Base-by-base conservation (phyloP, 2,329 filamentous ascomycete genomes). In the Lachnellula occidentalis region DNA sequence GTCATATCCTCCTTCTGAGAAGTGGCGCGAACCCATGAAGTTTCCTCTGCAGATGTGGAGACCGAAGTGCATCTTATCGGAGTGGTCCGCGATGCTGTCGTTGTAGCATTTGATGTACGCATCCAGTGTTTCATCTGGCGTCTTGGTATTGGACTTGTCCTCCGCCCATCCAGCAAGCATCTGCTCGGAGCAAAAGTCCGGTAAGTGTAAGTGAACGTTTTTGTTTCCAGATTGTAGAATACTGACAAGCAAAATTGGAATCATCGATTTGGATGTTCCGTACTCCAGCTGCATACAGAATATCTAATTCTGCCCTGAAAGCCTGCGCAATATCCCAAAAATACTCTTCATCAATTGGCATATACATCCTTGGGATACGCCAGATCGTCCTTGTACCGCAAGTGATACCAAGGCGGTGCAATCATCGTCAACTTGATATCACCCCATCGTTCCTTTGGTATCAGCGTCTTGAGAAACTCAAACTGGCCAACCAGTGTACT, bases 21-120 rank as follows among this genome's bases (percentile, higher is more conserved):
- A 87, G 71, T 86, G 82, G 39, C 83, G 78, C 19, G 81, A 82
- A 53, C 81, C 80, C 62, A 85, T 82, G 70, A 87, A 87, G 74
- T 87, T 87, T 50, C 61, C 79, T 34, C 79, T 79, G 78, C 88
- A 92, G 50, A 92, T 76, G 68, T 92, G 88, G 19, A 92, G 84
- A 48, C 88, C 88, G 7, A 88, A 79, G 70, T 90, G 87, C 76
- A 92, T 81, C 67, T 91, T 87, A 1, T 76, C 69, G 0, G 86
- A 85, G 1, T 82, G 74, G 64, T 81, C 79, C 65, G 76, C 74
- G 66, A 89, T 78, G 66, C 78, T 82, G 69, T 87, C 84, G 69
- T 91, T 91, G 76, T 92, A 91, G 61, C 88, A 82, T 59, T 79
- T 76, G 69, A 92, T 87, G 71, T 92, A 92, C 22, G 85, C 81